Base-by-base conservation (phyloP, 2,329 filamentous ascomycete species). In the Dissoconium aciculare region DNA sequence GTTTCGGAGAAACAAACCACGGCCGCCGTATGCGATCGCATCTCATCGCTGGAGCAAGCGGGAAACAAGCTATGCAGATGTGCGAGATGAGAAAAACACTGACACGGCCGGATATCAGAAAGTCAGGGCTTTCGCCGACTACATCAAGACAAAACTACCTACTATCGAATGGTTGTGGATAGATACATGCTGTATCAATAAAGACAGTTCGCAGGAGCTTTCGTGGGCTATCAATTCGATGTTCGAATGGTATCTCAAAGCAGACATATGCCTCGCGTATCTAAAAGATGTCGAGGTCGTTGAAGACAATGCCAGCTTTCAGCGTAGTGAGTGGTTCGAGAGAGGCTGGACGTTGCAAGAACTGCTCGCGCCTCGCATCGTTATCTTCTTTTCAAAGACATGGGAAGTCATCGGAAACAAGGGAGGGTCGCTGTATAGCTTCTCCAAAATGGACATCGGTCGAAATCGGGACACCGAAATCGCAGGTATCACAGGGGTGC, bases 101-200 rank as follows among this genome's bases (percentile, higher is more conserved):
- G 24, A 33, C 21, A 34, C 21, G 12, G 17, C 16, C 14, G 40
- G 39, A 5, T 42, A 40, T 23, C 27, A 32, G 28, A 45, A 45
- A 32, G 28, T 43, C n/a, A 9, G 26, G 24, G 39, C 24, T 16
- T 45, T 42, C 31, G 37, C 37, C 14, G 15, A 30, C 12, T 43
- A 40, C 30, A 23, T 42, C 3, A 15, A 23, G 15, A 17, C 33
- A n/a, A 11, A 37, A 11, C 21, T 45, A 9, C 28, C 21, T 0
- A 26, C 17, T 2, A 31, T 45, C 4, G 27, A 41, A 9, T 43
- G 35, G 40, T 30, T 43, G 11, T 44, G 39, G 43, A 30, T 47
- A 11, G 44, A 46, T 19, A 46, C 40, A 5, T 42, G 38, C 31
- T 45, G 40, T 30, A 47, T 47, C 14, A 33, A 46, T 25, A 37